A percentile compares a stretch with the other conserved stretches of the same genome.
phyloP scores from a whole-genome alignment of 2,329 filamentous ascomycete genomes.

The Westerdykella aurantiaca region DNA sequence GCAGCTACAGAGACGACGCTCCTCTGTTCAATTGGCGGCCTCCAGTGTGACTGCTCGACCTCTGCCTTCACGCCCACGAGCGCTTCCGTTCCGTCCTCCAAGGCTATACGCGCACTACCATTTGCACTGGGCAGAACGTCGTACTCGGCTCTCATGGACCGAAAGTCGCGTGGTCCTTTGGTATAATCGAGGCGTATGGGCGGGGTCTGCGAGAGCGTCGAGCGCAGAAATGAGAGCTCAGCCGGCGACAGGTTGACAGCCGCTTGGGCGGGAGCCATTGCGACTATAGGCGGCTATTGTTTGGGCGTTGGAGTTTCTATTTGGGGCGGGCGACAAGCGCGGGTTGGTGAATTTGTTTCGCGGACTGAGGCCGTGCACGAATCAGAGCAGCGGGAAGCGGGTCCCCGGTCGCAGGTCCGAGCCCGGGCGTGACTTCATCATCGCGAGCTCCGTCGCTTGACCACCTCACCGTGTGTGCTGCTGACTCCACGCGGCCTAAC shows the following conservation, averaged over 20 bases:
- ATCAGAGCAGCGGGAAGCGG: background rate
- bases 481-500: background rate
- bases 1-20: slow-evolving; percentile 19
- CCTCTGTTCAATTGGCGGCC: slow-evolving; percentile 20
- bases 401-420: background rate
- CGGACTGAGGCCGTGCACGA: background rate
- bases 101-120: slow-evolving; percentile 87
- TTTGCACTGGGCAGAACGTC: slow-evolving; percentile 85
- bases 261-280: slow-evolving; percentile 40
- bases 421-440: slow-evolving; percentile 8
- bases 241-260: slow-evolving; percentile 79
- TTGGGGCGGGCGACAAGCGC: background rate
- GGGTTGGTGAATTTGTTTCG: slow-evolving; percentile 5
- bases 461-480: background rate
- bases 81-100: slow-evolving; percentile 91
- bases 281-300: slow-evolving; percentile 9
- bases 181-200: slow-evolving; percentile 76
- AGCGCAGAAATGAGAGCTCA: slow-evolving; percentile 92
- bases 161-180: slow-evolving; percentile 68
- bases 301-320: slow-evolving; percentile 2
- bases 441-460: slow-evolving; percentile 17
- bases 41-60: slow-evolving; percentile 64
- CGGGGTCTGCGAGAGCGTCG: slow-evolving; percentile 71
- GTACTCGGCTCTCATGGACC: slow-evolving; percentile 82
- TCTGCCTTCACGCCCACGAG: slow-evolving; percentile 95